A percentile compares a stretch with the other conserved stretches of the same genome.
These are phyloP conservation scores for Iris macrosiphon DNA, from an alignment of 106 monocot species.

Conservation along the genomic window DNA sequence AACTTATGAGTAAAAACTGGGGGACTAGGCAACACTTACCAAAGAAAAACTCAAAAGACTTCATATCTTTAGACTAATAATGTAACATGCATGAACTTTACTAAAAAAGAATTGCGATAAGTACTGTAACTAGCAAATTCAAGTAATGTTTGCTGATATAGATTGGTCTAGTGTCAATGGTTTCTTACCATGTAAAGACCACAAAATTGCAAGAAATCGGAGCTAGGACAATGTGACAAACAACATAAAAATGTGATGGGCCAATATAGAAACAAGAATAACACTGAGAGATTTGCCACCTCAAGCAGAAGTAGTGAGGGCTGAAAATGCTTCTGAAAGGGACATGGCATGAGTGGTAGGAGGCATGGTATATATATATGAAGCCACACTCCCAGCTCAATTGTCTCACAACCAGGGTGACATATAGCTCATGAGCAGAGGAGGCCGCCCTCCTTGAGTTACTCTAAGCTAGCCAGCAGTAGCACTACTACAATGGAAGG, in stretches of 20 bases:
- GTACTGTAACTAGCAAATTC: too few relatives aligned
- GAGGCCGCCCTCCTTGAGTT: neutral
- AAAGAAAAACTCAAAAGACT: too few relatives aligned
- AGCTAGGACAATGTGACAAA: too few relatives aligned
- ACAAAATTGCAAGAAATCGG: neutral
- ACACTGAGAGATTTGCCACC: neutral
- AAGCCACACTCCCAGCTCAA: neutral
- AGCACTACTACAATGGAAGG: conserved; percentile 12
- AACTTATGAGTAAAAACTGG: too few relatives aligned
- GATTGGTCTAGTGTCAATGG: neutral
- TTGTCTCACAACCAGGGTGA: conserved; percentile 10
- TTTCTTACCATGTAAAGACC: neutral
- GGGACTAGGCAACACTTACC: too few relatives aligned
- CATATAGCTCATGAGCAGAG: neutral
- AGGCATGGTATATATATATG: conserved; percentile 2
- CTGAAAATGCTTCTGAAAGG: conserved; percentile 1
- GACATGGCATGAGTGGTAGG: conserved; percentile 2
- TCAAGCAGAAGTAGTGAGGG: neutral
- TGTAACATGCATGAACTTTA: too few relatives aligned
- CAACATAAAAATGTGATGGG: neutral
- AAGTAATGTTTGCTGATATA: neutral
- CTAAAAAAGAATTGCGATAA: too few relatives aligned
- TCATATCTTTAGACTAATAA: too few relatives aligned
- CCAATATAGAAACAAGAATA: neutral
- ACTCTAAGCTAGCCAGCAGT: neutral